Evolutionary conservation across 352 stramenopile genomes (phyloP), one percentile per base, ranked within the genome.

Genomic region (Pythium volutum): DNA sequence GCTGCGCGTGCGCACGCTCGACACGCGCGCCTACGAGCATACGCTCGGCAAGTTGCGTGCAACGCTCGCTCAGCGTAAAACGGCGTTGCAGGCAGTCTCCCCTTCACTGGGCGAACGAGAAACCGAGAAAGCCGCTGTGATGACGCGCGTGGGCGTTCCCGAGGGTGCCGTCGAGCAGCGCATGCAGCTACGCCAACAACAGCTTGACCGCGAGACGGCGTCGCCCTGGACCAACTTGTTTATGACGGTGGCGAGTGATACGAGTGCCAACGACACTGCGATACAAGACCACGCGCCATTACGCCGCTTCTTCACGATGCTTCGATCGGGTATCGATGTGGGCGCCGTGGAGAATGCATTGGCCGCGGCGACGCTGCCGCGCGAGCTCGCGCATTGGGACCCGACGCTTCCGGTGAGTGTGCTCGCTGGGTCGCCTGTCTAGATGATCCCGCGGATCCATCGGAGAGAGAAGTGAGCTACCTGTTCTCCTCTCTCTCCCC

Each of bases 261-360:
- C 48, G 20, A 27, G 5, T 2, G 53, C 41, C 20, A n/a, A n/a
- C n/a, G 29, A n/a, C 12, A 64, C 50, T 29, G n/a, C 27, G 18
- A 9, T 58, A 23, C 18, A 33, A 20, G 41, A 60, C 11, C 50
- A 66, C 25, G 31, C 36, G 29, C n/a, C 36, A 11, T 9, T 66
- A 6, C 48, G 49, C 33, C 59, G 50, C 31, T 66, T 66, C 43
- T 60, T 66, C 20, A 23, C 16, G 9, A 66, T 66, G 50, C 50
- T 59, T 1, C 50, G 50, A 18, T 29, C 51, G 1, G 59, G 59
- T n/a, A 25, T 66, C 7, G 20, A 50, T 15, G 33, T 43, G 4
- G 49, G 45, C 6, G 59, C 59, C 2, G 59, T 66, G 10, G 20
- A 66, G 34, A 41, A 31, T 4, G 51, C 27, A 51, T n/a, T 66